phyloP scores from a whole-genome alignment of 169 alveolate species.

The Cryptosporidium xiaoi region DNA sequence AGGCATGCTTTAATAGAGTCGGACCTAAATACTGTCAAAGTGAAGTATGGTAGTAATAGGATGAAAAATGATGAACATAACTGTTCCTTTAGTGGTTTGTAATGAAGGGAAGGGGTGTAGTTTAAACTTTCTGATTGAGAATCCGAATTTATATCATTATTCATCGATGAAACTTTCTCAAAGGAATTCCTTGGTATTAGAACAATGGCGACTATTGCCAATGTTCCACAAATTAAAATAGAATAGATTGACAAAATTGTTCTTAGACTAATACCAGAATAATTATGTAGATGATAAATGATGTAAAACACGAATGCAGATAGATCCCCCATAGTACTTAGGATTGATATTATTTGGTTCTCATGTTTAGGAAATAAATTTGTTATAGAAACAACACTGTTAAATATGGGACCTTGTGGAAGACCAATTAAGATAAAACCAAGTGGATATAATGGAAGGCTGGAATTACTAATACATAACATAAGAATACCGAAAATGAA shows the following conservation, averaged over 20 bases:
- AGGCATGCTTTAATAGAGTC: constrained; percentile 69
- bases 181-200: constrained; percentile 40
- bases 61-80: constrained; percentile 50
- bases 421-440: constrained; percentile 68
- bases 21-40: constrained; percentile 63
- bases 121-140: background rate
- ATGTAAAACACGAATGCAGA: constrained; percentile 72
- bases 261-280: constrained; percentile 28
- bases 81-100: constrained; percentile 15
- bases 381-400: constrained; percentile 60
- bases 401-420: constrained; percentile 73
- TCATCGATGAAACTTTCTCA: background rate
- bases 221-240: constrained; percentile 37
- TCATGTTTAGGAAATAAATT: constrained; percentile 62
- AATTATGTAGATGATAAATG: constrained; percentile 38
- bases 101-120: constrained; percentile 13
- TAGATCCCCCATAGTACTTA: constrained; percentile 73
- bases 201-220: constrained; percentile 38
- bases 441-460: constrained; percentile 59
- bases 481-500: constrained; percentile 47
- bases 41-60: constrained; percentile 48
- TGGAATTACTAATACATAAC: constrained; percentile 43
- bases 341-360: constrained; percentile 59
- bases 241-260: constrained; percentile 38
- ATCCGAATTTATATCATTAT: background rate